These are phyloP conservation scores for Scedosporium dehoogii DNA, from an alignment of 2,329 filamentous ascomycete genomes.

Conservation along the genomic window DNA sequence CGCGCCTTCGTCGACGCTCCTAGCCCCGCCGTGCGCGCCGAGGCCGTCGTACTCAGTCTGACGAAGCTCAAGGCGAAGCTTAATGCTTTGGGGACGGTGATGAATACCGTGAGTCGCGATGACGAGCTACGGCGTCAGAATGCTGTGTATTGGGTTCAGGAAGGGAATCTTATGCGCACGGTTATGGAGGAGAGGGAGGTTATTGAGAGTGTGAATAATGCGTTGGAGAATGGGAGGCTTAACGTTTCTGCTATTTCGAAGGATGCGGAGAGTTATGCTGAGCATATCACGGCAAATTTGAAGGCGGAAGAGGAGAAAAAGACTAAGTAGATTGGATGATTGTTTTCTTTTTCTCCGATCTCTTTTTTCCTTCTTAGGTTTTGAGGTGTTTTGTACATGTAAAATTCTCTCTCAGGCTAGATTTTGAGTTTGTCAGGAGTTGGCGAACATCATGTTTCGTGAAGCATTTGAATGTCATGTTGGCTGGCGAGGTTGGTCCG, in stretches of 20 bases:
- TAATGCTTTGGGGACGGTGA: conserved; percentile 62
- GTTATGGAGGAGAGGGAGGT: conserved; percentile 74
- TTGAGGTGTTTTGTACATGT: neutral
- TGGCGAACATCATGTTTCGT: neutral
- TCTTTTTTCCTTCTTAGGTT: neutral
- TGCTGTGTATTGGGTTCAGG: conserved; percentile 70
- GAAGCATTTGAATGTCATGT: no score
- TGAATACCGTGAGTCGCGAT: conserved; percentile 72
- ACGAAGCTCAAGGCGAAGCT: conserved; percentile 55
- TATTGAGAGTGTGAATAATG: conserved; percentile 59
- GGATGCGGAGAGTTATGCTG: conserved; percentile 54
- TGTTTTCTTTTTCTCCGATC: no score
- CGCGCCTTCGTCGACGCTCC: conserved; percentile 61
- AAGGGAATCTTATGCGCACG: conserved; percentile 61
- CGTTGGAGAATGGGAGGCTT: conserved; percentile 48
- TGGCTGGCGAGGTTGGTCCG: no score
- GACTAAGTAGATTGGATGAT: neutral
- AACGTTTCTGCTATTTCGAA: conserved; percentile 50
- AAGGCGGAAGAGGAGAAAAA: conserved; percentile 8
- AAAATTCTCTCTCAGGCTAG: neutral
- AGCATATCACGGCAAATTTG: conserved; percentile 23
- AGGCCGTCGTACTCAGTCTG: conserved; percentile 45
- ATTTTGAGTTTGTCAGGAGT: neutral
- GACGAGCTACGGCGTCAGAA: conserved; percentile 54
- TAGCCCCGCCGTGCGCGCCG: conserved; percentile 55